Evolutionary conservation across 345 rosid genomes (phyloP).

Genomic region (Populus simonii): DNA sequence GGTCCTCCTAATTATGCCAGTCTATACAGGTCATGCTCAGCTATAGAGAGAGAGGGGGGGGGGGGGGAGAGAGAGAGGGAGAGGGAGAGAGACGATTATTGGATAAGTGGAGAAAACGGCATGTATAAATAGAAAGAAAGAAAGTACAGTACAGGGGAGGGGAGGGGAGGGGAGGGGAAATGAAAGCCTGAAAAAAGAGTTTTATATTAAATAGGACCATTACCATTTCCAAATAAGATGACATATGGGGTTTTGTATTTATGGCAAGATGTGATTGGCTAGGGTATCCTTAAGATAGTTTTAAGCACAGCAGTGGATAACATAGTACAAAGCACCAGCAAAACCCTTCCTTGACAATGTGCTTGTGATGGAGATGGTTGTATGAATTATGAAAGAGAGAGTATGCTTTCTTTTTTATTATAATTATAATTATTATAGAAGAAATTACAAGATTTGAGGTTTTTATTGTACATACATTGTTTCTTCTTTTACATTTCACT

Average conservation of each 20-base stretch:
- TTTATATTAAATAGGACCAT: constrained; percentile 12
- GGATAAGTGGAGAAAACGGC: constrained; percentile 51
- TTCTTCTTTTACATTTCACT: no score
- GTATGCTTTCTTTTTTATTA: no score
- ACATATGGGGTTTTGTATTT: constrained; percentile 10
- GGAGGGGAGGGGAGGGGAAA: constrained; percentile 16
- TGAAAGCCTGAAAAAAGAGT: constrained; percentile 9
- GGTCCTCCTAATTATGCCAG: constrained; percentile 70
- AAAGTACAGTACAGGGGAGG: constrained; percentile 15
- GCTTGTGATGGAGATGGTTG: neutral
- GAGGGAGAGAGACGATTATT: neutral
- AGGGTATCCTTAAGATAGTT: neutral
- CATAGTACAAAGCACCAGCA: neutral
- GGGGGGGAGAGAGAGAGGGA: constrained; percentile 2
- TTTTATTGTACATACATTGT: no score
- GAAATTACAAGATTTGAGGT: no score
- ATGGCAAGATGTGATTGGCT: constrained; percentile 23
- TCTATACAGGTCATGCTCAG: constrained; percentile 36
- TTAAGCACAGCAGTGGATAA: neutral
- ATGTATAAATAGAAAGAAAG: constrained; percentile 51
- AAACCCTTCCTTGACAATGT: neutral
- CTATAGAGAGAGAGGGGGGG: constrained; percentile 10
- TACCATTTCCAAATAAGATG: constrained; percentile 18
- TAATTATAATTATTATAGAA: no score
- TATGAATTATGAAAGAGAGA: neutral